Evolutionary conservation across 164 flowering plant species (phyloP).

Genomic region (Vitis rupestris): DNA sequence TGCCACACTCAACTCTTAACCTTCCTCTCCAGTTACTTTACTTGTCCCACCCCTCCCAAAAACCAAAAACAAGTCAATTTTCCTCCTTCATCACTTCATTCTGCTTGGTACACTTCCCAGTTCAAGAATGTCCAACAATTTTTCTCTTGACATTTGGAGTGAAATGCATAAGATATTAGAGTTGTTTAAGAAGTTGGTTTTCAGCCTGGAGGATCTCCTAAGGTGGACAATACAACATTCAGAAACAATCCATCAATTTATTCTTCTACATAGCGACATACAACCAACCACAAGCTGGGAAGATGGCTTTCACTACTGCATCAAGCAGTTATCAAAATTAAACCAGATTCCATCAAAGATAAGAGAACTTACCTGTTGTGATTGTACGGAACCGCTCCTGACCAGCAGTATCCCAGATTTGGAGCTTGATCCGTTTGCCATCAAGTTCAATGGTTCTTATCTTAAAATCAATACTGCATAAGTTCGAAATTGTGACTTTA

Average conservation of each 20-base stretch:
- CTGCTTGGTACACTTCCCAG: neutral
- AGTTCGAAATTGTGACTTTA: neutral
- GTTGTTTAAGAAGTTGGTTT: neutral
- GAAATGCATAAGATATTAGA: neutral
- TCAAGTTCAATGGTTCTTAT: slow-evolving; percentile 79
- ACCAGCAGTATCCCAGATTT: slow-evolving; percentile 83
- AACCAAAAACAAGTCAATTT: too few species aligned
- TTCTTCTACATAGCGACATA: neutral
- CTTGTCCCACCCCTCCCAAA: too few species aligned
- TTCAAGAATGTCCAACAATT: neutral
- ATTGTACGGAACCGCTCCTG: slow-evolving; percentile 75
- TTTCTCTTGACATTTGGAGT: neutral
- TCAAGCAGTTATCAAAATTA: neutral
- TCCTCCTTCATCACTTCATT: neutral
- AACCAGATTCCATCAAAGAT: neutral
- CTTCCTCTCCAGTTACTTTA: too few species aligned
- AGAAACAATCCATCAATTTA: too few species aligned
- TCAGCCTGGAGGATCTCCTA: too few species aligned
- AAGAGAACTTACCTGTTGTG: slow-evolving; percentile 46
- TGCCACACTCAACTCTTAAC: too few species aligned
- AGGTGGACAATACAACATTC: too few species aligned
- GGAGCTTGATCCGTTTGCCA: slow-evolving; percentile 65
- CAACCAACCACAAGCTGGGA: neutral
- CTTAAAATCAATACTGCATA: slow-evolving; percentile 68
- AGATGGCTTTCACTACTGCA: neutral